A percentile compares a stretch with the other conserved stretches of the same genome.
Conservation (phyloP, 805 yeast species). For the Pichia californica region DNA sequence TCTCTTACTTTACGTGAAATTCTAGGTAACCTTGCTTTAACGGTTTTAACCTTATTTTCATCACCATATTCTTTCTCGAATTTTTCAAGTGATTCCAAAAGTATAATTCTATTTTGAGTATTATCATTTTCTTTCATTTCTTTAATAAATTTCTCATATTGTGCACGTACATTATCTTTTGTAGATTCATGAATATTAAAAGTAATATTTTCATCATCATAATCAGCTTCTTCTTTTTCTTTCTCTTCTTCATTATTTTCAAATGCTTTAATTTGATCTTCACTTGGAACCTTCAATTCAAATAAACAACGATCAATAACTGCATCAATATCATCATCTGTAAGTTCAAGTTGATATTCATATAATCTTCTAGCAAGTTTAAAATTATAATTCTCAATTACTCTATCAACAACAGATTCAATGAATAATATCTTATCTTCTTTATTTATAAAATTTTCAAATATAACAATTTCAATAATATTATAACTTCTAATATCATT, state of each 20-base stretch:
- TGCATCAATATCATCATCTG: slow-evolving; percentile 22
- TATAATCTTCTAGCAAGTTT: slow-evolving; percentile 3
- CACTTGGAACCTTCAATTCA: slow-evolving; percentile 60
- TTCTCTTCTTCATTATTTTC: slow-evolving; percentile 5
- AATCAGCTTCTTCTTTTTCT: background rate
- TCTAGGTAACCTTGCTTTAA: slow-evolving; percentile 47
- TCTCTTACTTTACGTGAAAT: slow-evolving; percentile 39
- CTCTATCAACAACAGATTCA: background rate
- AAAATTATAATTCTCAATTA: slow-evolving; percentile 7
- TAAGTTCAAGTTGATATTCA: slow-evolving; percentile 4
- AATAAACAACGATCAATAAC: slow-evolving; percentile 70
- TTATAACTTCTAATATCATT: slow-evolving; percentile 66
- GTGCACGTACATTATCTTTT: slow-evolving; percentile 41
- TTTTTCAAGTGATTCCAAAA: slow-evolving; percentile 55
- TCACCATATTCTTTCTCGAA: slow-evolving; percentile 65
- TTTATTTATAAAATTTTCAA: slow-evolving; percentile 15
- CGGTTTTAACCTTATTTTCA: slow-evolving; percentile 27
- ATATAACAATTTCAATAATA: slow-evolving; percentile 47
- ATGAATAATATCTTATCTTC: slow-evolving; percentile 13
- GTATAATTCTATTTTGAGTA: slow-evolving; percentile 39
- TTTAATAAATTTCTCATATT: slow-evolving; percentile 50
- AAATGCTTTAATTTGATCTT: slow-evolving; percentile 39
- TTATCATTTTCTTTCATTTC: slow-evolving; percentile 33
- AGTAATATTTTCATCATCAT: too few species aligned
- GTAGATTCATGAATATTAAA: slow-evolving; percentile 36